phyloP scores from a whole-genome alignment of 352 stramenopile genomes.

The Pythium phragmiticola region DNA sequence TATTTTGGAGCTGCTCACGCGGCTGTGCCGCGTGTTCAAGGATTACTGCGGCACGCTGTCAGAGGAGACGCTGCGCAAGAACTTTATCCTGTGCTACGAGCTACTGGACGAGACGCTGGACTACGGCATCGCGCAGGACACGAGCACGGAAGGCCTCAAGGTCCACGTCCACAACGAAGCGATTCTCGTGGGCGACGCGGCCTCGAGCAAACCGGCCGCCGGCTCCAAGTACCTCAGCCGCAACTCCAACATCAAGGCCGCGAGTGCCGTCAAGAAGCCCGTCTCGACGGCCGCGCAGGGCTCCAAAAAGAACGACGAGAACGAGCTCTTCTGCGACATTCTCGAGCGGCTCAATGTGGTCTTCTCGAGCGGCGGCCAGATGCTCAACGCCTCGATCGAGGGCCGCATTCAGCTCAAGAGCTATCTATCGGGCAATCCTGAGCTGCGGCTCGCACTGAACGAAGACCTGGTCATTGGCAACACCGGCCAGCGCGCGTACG shows the following conservation, averaged over 20 bases:
- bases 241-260: constrained; percentile 75
- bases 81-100: constrained; percentile 99
- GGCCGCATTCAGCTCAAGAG: constrained; percentile 98
- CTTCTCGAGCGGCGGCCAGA: constrained; percentile 95
- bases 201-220: constrained; percentile 88
- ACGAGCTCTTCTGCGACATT: constrained; percentile 99
- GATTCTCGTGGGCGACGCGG: constrained; percentile 89
- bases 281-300: constrained; percentile 69
- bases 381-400: constrained; percentile 98
- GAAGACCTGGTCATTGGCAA: constrained; percentile 96
- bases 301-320: constrained; percentile 89
- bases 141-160: constrained; percentile 97
- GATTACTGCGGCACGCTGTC: constrained; percentile 99
- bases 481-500: constrained; percentile 80
- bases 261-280: constrained; percentile 89
- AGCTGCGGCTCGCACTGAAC: constrained; percentile 95
- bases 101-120: constrained; percentile 99
- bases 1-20: constrained; percentile 95
- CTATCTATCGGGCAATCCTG: constrained; percentile 98
- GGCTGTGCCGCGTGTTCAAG: constrained; percentile 97
- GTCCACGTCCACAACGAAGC: constrained; percentile 98
- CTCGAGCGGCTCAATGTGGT: constrained; percentile 97
- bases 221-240: constrained; percentile 86
- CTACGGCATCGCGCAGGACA: constrained; percentile 98
- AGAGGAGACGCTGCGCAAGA: constrained; percentile 99